These are phyloP conservation scores for Verticillium albo-atrum DNA, from an alignment of 2,329 filamentous ascomycete genomes.

Conservation along the genomic window DNA sequence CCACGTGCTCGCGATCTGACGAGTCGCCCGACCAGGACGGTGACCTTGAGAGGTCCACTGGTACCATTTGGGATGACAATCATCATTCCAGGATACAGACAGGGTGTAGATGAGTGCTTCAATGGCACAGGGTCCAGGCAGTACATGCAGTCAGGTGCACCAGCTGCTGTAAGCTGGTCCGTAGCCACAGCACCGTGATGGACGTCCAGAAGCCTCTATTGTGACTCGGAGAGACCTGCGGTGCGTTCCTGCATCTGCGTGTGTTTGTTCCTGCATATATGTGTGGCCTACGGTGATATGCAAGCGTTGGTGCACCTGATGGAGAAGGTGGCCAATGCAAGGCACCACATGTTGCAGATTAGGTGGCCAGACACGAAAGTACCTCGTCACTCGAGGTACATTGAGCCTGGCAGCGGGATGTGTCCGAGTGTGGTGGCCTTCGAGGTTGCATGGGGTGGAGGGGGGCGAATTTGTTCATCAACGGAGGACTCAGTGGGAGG, in stretches of 20 bases:
- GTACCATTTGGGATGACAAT: neutral
- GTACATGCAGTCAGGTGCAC: too few relatives aligned
- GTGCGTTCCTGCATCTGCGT: slow-evolving; percentile 10
- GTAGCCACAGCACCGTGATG: neutral
- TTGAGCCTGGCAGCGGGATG: neutral
- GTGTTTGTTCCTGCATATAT: slow-evolving; percentile 12
- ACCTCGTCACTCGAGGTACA: slow-evolving; percentile 5
- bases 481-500: slow-evolving; percentile 3
- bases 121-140: neutral
- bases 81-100: neutral
- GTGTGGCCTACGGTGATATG: neutral
- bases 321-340: slow-evolving; percentile 7
- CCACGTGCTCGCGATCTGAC: neutral
- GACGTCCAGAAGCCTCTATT: neutral
- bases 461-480: slow-evolving; percentile 11
- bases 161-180: neutral
- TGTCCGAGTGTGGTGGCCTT: neutral
- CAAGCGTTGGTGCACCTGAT: slow-evolving; percentile 1
- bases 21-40: slow-evolving; percentile 2
- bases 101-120: neutral
- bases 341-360: slow-evolving; percentile 3
- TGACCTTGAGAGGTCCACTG: slow-evolving; percentile 1
- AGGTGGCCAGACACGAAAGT: slow-evolving; percentile 1
- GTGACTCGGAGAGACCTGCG: slow-evolving; percentile 1
- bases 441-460: slow-evolving; percentile 10